These are phyloP conservation scores for Oehlia diaphana DNA, from an alignment of 192 early-diverging fungal species.

Conservation along the genomic window DNA sequence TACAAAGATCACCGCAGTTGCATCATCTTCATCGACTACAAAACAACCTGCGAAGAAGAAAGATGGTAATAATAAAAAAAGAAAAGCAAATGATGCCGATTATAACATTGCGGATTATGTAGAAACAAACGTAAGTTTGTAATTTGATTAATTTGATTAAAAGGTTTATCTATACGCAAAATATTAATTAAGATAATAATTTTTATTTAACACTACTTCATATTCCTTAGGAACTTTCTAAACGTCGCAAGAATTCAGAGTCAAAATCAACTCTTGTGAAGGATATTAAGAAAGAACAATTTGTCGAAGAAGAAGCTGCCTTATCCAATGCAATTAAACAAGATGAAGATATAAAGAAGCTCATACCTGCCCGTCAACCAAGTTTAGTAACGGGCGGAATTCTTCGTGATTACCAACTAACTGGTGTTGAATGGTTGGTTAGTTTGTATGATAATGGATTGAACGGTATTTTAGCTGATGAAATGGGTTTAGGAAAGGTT, in stretches of 20 bases:
- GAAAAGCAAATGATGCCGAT: constrained; percentile 47
- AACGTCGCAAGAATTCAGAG: constrained; percentile 17
- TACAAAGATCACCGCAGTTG: not conserved
- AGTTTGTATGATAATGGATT: constrained; percentile 94
- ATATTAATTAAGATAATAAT: no score
- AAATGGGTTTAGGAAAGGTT: constrained; percentile 91
- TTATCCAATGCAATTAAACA: constrained; percentile 17
- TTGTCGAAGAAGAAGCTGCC: constrained; percentile 8
- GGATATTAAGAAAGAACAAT: constrained; percentile 27
- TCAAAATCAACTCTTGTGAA: not conserved
- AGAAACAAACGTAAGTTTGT: constrained; percentile 38
- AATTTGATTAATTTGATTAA: not conserved
- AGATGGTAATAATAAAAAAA: constrained; percentile 38
- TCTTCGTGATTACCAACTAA: constrained; percentile 91
- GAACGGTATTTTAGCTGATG: constrained; percentile 95
- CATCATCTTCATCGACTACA: not conserved
- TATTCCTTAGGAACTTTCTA: constrained; percentile 8
- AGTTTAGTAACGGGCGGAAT: constrained; percentile 78
- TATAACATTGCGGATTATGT: constrained; percentile 56
- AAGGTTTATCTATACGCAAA: not conserved
- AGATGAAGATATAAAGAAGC: constrained; percentile 35
- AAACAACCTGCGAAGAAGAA: constrained; percentile 20
- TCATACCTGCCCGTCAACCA: constrained; percentile 75
- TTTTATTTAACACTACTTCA: not conserved
- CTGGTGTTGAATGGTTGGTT: constrained; percentile 94